Conservation (phyloP, 164 flowering plant species). For the Vitis labrusca region DNA sequence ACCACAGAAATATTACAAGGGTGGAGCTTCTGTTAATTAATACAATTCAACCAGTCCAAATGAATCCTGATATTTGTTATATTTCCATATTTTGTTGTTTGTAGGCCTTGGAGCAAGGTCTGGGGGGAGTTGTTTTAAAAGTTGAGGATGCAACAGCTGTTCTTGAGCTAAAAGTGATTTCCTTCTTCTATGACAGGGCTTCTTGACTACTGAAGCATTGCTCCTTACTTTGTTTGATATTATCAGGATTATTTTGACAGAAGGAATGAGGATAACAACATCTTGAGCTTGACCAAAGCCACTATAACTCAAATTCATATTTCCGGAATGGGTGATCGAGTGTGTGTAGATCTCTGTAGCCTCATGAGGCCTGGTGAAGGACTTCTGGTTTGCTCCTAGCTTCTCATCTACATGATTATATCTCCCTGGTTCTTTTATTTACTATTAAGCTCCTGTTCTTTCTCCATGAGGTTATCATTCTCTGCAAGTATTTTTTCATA, state of each 20-base stretch:
- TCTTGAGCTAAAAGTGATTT: constrained; percentile 69
- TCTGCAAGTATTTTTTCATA: constrained; percentile 17
- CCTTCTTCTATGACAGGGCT: not conserved
- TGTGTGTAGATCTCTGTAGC: constrained; percentile 92
- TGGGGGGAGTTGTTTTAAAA: constrained; percentile 84
- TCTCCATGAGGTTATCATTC: not conserved
- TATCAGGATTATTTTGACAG: constrained; percentile 79
- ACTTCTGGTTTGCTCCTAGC: constrained; percentile 60
- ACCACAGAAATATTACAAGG: too few relatives aligned
- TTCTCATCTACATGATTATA: not conserved
- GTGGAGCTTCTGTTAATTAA: too few relatives aligned
- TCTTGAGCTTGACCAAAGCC: constrained; percentile 57
- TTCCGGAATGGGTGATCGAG: constrained; percentile 93
- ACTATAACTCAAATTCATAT: constrained; percentile 53
- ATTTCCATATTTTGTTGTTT: constrained; percentile 5
- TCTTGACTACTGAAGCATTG: constrained; percentile 10
- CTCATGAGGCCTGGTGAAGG: constrained; percentile 96
- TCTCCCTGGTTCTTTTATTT: not conserved
- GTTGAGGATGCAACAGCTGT: constrained; percentile 60
- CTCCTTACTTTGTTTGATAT: constrained; percentile 26
- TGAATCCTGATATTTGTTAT: not conserved
- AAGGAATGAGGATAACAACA: constrained; percentile 54
- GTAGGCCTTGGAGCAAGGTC: constrained; percentile 82
- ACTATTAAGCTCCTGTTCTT: not conserved
- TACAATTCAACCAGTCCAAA: not conserved